These are phyloP conservation scores for Protomyces arabidopsidicola DNA, from an alignment of 1,139 yeast species.

Conservation along the genomic window DNA sequence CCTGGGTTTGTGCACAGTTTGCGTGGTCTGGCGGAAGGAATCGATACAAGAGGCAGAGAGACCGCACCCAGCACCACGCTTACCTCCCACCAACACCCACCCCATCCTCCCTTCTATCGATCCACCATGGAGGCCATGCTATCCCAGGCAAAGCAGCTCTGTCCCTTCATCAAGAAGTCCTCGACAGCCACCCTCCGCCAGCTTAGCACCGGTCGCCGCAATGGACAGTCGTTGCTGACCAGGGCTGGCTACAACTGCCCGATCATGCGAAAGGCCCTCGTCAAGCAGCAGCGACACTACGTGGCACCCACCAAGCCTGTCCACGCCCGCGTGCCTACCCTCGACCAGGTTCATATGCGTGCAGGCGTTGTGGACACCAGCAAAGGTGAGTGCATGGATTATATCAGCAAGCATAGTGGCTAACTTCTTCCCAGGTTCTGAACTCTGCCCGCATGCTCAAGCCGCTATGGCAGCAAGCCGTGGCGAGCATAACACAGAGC, in stretches of 20 bases:
- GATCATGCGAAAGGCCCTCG: conserved; percentile 76
- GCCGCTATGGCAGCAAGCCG: conserved; percentile 19
- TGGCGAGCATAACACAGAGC: conserved; percentile 22
- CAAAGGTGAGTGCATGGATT: conserved; percentile 30
- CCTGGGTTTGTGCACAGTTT: too few relatives aligned
- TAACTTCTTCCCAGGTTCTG: conserved; percentile 17
- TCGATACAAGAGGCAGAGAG: not conserved
- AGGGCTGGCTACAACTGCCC: conserved; percentile 75
- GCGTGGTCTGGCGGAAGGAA: too few relatives aligned
- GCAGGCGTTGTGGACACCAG: conserved; percentile 38
- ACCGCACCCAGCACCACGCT: not conserved
- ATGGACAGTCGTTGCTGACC: conserved; percentile 46
- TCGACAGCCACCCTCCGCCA: conserved; percentile 57
- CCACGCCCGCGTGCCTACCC: conserved; percentile 38
- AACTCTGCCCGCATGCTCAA: conserved; percentile 24
- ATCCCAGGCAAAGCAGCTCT: conserved; percentile 69
- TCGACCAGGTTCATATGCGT: conserved; percentile 40
- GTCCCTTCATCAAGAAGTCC: conserved; percentile 74
- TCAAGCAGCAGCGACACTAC: conserved; percentile 43
- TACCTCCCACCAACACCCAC: not conserved
- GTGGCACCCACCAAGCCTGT: conserved; percentile 54
- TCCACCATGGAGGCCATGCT: conserved; percentile 68
- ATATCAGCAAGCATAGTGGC: not conserved
- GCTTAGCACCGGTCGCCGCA: conserved; percentile 45
- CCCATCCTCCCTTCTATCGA: not conserved